phyloP scores from a whole-genome alignment of 495 filamentous ascomycete genomes.

The Penicillium paxilli region DNA sequence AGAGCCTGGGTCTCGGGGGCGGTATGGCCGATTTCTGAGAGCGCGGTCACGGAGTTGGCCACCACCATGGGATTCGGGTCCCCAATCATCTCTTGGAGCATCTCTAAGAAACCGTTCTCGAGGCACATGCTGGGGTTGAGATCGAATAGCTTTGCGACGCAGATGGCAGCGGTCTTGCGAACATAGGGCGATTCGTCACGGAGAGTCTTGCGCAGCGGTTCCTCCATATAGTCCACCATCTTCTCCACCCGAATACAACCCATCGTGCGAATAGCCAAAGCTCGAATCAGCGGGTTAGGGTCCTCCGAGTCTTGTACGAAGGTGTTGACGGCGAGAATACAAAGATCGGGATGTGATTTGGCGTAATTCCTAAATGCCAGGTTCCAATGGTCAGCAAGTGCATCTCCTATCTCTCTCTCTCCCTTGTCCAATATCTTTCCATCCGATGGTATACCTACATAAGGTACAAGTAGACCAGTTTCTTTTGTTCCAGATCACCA shows the following conservation, averaged over 20 bases:
- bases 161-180: slow-evolving; percentile 96
- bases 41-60: slow-evolving; percentile 90
- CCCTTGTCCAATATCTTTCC: background rate
- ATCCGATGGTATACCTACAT: slow-evolving; percentile 66
- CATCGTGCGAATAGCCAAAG: slow-evolving; percentile 98
- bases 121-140: slow-evolving; percentile 88
- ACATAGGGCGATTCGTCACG: slow-evolving; percentile 98
- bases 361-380: slow-evolving; percentile 84
- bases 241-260: slow-evolving; percentile 98
- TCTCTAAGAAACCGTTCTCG: slow-evolving; percentile 95
- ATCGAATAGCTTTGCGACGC: slow-evolving; percentile 97
- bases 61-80: slow-evolving; percentile 99
- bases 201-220: slow-evolving; percentile 93
- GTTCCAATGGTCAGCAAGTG: slow-evolving; percentile 15
- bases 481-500: slow-evolving; percentile 94
- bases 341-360: slow-evolving; percentile 98
- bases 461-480: slow-evolving; percentile 97
- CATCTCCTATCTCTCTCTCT: background rate
- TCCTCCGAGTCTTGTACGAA: slow-evolving; percentile 99
- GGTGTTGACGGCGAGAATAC: slow-evolving; percentile 98
- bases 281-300: slow-evolving; percentile 93
- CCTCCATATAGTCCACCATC: slow-evolving; percentile 99
- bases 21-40: slow-evolving; percentile 87
- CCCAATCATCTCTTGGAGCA: slow-evolving; percentile 92
- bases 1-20: slow-evolving; percentile 89